Conservation (phyloP, 176 grass and related monocot genomes). For the Stipa capillata region DNA sequence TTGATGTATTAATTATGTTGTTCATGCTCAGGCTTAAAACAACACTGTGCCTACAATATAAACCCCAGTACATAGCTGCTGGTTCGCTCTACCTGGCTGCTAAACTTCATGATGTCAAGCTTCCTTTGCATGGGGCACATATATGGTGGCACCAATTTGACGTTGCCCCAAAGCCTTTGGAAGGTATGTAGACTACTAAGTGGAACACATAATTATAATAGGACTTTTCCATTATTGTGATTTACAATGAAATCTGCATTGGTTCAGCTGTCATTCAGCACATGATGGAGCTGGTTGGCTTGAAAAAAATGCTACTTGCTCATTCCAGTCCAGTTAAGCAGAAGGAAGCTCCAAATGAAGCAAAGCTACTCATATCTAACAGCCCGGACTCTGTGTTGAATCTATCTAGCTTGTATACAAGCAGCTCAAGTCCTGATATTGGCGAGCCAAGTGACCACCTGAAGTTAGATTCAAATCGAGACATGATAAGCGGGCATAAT, state of each 20-base stretch:
- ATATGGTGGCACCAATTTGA: constrained; percentile 90
- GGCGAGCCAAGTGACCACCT: constrained; percentile 3
- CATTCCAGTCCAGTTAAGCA: constrained; percentile 13
- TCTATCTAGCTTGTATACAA: constrained; percentile 23
- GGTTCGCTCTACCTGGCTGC: constrained; percentile 55
- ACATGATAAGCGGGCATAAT: constrained; percentile 7
- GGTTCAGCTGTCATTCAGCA: constrained; percentile 48
- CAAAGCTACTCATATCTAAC: constrained; percentile 19
- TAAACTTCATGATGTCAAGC: constrained; percentile 60
- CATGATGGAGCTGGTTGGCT: constrained; percentile 45
- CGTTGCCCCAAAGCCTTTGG: constrained; percentile 55
- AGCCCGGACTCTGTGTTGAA: constrained; percentile 44
- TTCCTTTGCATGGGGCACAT: constrained; percentile 44
- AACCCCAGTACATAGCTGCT: constrained; percentile 73
- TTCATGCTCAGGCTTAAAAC: constrained; percentile 55
- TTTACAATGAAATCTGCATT: constrained; percentile 23
- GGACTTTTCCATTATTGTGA: not conserved
- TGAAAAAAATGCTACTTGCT: constrained; percentile 20
- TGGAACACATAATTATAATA: not conserved
- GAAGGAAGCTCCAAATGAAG: constrained; percentile 5
- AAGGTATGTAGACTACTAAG: constrained; percentile 45
- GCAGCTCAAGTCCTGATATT: constrained; percentile 25
- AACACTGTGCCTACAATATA: constrained; percentile 65
- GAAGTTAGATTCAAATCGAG: constrained; percentile 25
- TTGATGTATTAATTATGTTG: constrained; percentile 22